Evolutionary conservation across 2,329 filamentous ascomycete species (phyloP), one percentile per base, ranked within the genome.

Genomic region (Hypocrella siamensis): DNA sequence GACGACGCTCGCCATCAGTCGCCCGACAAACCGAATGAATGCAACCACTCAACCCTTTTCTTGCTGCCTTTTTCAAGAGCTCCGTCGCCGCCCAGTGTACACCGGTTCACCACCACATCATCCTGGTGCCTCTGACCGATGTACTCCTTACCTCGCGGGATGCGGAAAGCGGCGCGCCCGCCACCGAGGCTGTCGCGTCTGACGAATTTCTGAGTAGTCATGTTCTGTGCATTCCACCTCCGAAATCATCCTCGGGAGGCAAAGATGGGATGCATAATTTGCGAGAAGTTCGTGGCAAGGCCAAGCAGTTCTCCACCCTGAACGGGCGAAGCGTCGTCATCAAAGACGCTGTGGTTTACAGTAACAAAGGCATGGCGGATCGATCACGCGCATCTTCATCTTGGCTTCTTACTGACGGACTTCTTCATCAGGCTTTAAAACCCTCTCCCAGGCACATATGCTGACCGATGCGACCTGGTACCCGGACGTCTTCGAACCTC

Each of bases 31-130:
- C 44, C 52, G 54, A 56, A 50, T 57, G 55, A 58, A 93, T 93
- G 86, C 86, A 86, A 78, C 84, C 90, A 65, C 71, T 96, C 76
- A 98, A 98, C 63, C 90, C 90, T 57, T 96, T 94, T 63, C 71
- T 98, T 58, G 79, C 82, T 67, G 85, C 88, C 69, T 96, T 98
- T 75, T 94, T 94, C 71, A 85, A 84, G 66, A 96, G 85, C 72
- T 76, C 83, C 56, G 71, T 94, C 53, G 79, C 81, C 46, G 67
- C 79, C 48, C 88, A 96, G 75, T 96, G 90, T 67, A 74, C 78
- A 40, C 86, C 90, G 34, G 71, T 85, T 42, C 80, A 90, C 57
- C 83, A 93, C 56, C 83, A 96, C 65, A 75, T 98, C 47, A 72
- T 98, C 35, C 78, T 98, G 31, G 88, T 96, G 24, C 90, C 90